Conservation (phyloP, 495 filamentous ascomycete species). For the Tuber microsphaerosporum region DNA sequence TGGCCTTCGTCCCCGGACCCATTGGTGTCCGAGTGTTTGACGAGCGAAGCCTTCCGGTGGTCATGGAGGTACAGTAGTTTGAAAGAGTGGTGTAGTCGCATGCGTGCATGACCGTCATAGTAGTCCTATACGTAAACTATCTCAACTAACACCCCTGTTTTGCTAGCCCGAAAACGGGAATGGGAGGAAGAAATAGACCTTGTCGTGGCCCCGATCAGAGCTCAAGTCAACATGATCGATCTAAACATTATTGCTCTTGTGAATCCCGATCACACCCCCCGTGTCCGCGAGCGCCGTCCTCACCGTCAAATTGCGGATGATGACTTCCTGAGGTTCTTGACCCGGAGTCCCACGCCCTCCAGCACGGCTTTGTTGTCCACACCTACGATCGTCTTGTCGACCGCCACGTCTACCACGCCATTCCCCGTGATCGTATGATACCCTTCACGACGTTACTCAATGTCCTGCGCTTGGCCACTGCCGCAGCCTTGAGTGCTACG, state of each 20-base stretch:
- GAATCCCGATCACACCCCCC: slow-evolving; percentile 57
- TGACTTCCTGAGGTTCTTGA: slow-evolving; percentile 53
- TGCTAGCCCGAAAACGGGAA: background rate
- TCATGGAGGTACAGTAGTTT: slow-evolving; percentile 47
- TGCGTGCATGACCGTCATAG: slow-evolving; percentile 57
- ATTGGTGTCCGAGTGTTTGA: slow-evolving; percentile 54
- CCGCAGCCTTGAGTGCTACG: slow-evolving; percentile 49
- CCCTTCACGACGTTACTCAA: slow-evolving; percentile 50
- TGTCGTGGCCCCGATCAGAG: slow-evolving; percentile 51
- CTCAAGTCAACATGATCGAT: slow-evolving; percentile 60
- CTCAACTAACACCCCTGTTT: background rate
- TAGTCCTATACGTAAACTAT: slow-evolving; percentile 47
- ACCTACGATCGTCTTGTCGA: slow-evolving; percentile 54
- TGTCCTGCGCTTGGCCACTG: slow-evolving; percentile 45
- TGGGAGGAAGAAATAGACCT: slow-evolving; percentile 29
- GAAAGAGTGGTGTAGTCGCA: slow-evolving; percentile 50
- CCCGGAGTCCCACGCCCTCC: slow-evolving; percentile 47
- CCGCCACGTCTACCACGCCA: slow-evolving; percentile 48
- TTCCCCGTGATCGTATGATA: slow-evolving; percentile 46
- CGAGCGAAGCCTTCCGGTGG: slow-evolving; percentile 59
- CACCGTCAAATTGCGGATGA: slow-evolving; percentile 58
- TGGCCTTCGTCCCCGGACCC: slow-evolving; percentile 47
- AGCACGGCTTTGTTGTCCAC: slow-evolving; percentile 42
- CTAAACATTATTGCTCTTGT: slow-evolving; percentile 56
- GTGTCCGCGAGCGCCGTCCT: slow-evolving; percentile 54